phyloP scores from a whole-genome alignment of 2,329 filamentous ascomycete genomes.

The Fusarium buxicola region DNA sequence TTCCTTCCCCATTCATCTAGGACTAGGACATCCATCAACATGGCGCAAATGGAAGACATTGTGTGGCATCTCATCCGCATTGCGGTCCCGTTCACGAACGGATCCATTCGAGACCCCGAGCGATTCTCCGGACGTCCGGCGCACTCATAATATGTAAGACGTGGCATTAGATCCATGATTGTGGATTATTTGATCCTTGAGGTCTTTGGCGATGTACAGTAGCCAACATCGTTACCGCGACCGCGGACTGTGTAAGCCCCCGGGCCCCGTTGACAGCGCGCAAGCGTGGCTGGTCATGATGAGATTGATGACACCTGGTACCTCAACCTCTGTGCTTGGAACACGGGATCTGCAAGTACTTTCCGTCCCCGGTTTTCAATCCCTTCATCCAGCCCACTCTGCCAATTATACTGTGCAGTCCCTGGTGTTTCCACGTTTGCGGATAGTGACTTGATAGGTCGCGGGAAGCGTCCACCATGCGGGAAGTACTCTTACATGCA shows the following conservation, averaged over 20 bases:
- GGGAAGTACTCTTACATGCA: constrained; percentile 10
- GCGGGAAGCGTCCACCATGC: constrained; percentile 11
- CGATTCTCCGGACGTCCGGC: constrained; percentile 40
- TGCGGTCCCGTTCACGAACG: constrained; percentile 5
- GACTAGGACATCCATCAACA: too few species aligned
- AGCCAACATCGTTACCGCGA: background rate
- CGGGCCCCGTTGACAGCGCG: background rate
- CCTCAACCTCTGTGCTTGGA: constrained; percentile 29
- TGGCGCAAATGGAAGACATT: constrained; percentile 5
- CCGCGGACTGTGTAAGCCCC: constrained; percentile 1
- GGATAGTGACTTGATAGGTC: constrained; percentile 5
- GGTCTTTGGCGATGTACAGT: background rate
- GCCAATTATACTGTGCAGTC: constrained; percentile 11
- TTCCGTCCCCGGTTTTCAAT: constrained; percentile 24
- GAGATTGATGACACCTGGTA: constrained; percentile 14
- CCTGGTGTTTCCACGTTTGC: constrained; percentile 12
- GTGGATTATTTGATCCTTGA: constrained; percentile 23
- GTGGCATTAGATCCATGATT: constrained; percentile 19
- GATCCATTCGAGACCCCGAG: constrained; percentile 19
- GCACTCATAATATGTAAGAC: constrained; percentile 1
- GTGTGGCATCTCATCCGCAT: background rate
- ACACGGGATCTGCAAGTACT: constrained; percentile 27
- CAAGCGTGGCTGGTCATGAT: constrained; percentile 12
- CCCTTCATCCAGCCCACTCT: constrained; percentile 24
- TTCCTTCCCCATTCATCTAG: constrained; percentile 1